A percentile compares a stretch with the other conserved stretches of the same genome.
Conservation (phyloP, 345 rosid genomes). For the Angophora floribunda region DNA sequence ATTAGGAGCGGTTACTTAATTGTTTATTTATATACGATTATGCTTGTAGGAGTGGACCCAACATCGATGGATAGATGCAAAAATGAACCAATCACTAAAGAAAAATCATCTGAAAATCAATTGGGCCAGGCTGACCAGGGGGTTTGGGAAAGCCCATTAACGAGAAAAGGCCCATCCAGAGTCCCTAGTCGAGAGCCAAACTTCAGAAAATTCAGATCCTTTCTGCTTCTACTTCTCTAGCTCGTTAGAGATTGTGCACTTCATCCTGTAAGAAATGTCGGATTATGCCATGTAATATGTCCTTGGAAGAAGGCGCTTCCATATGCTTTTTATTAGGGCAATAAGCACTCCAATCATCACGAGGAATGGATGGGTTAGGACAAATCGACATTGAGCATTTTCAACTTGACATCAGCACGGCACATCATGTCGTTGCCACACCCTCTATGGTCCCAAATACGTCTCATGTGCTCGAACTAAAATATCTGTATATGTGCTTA, state of each 20-base stretch:
- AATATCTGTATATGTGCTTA: background rate
- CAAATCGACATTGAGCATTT: background rate
- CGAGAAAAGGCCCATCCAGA: background rate
- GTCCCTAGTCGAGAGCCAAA: background rate
- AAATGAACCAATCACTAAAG: background rate
- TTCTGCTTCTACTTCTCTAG: background rate
- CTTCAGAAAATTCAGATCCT: background rate
- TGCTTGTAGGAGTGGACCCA: background rate
- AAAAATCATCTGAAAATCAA: background rate
- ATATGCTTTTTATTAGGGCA: background rate
- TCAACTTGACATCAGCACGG: background rate
- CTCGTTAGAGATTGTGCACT: background rate
- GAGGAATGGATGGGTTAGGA: background rate
- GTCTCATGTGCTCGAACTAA: background rate
- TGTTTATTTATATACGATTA: background rate
- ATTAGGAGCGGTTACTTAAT: background rate
- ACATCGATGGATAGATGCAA: background rate
- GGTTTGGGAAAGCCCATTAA: background rate
- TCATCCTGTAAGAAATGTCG: background rate
- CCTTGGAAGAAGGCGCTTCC: background rate
- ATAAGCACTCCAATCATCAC: background rate
- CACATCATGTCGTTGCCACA: background rate
- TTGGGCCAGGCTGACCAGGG: background rate
- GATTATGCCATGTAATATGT: background rate
- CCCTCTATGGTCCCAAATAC: background rate